phyloP scores from a whole-genome alignment of 371 early-diverging fungal species.

The Mortierella sp. region DNA sequence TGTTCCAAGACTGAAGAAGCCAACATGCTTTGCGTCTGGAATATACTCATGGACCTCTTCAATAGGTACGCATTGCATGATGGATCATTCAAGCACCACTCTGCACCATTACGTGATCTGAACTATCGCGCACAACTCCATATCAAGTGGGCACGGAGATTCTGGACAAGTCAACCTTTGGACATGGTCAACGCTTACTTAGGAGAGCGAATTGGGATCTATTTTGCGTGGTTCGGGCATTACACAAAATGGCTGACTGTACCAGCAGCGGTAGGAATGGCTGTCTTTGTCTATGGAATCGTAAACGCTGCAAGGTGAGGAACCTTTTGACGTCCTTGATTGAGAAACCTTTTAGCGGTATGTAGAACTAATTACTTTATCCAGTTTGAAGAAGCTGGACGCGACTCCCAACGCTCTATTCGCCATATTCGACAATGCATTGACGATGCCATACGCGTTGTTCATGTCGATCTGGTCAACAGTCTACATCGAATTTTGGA shows the following conservation, averaged over 20 bases:
- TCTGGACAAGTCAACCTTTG: constrained; percentile 53
- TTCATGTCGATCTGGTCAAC: constrained; percentile 68
- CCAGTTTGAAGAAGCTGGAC: constrained; percentile 33
- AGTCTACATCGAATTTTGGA: constrained; percentile 71
- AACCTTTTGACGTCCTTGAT: not conserved
- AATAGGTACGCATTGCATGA: constrained; percentile 32
- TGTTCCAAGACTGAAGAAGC: not conserved
- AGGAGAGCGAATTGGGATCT: constrained; percentile 68
- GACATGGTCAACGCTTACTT: constrained; percentile 62
- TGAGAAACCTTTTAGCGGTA: not conserved
- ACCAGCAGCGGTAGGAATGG: constrained; percentile 57
- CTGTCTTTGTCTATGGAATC: constrained; percentile 61
- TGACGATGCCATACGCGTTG: constrained; percentile 65
- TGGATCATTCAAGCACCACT: constrained; percentile 20
- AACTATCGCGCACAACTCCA: constrained; percentile 38
- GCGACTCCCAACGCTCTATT: constrained; percentile 38
- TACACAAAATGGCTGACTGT: constrained; percentile 58
- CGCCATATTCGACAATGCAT: constrained; percentile 63
- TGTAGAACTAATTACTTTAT: no score
- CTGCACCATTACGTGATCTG: constrained; percentile 7
- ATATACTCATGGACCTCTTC: not conserved
- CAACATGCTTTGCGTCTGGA: no score
- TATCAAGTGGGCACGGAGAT: constrained; percentile 25
- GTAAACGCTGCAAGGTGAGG: constrained; percentile 44
- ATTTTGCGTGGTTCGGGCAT: constrained; percentile 66